Base-by-base conservation (phyloP, 2,329 filamentous ascomycete species). In the Neonectria neomacrospora region DNA sequence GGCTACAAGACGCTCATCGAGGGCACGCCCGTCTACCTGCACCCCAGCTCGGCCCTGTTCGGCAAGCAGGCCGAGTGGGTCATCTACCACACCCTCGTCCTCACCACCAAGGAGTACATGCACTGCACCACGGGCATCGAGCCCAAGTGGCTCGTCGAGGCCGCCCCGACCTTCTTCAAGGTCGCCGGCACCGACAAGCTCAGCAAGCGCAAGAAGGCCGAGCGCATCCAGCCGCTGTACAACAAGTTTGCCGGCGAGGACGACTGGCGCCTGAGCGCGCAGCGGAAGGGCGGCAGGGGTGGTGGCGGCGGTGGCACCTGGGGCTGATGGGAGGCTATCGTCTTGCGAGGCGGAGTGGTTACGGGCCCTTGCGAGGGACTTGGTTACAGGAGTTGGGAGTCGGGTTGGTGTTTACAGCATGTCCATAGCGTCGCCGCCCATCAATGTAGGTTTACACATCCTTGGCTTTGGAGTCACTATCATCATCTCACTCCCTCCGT, bases 31-130 rank as follows among this genome's bases (percentile, higher is more conserved):
- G 95, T 99, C 1, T 97, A 96, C 78, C 86, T 99, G 79, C 96
- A 99, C 79, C 96, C 96, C 0, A 91, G 88, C 66, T 96, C 92
- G 9, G 92, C 95, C 10, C 82, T 99, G 14, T 99, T 98, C 74
- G 96, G 96, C 55, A 98, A 98, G 80, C 92, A 95, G 64, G 91
- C 94, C 1, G 96, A 99, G 80, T 96, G 96, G 85, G 96, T 98
- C 34, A 92, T 99, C 58, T 99, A 97, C 77, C 91, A 97, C 75
- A 90, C 89, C 56, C 83, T 99, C 20, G 93, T 98, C 8, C 85
- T 98, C 72, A 99, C 96, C 23, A 96, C 92, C 23, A 95, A 97
- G 81, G 96, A 99, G 81, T 99, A 98, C 79, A 98, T 99, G 96
- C 94, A 97, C 74, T 92, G 88, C 76, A 96, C 94, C 14, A 97